Evolutionary conservation across 306 rosid genomes (phyloP).

Genomic region (Carpinus viminea): DNA sequence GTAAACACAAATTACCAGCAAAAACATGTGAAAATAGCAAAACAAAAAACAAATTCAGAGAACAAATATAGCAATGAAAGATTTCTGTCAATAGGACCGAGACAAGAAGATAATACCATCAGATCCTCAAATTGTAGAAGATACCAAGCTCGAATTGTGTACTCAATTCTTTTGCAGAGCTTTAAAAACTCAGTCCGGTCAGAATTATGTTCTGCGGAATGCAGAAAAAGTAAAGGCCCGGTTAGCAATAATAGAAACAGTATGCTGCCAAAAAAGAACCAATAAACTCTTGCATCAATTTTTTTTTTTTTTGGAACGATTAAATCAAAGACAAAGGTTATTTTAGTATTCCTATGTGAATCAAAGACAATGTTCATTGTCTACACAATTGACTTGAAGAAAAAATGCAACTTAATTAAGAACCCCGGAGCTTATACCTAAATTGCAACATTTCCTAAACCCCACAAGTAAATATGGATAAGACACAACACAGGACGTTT

Average conservation of each 20-base stretch:
- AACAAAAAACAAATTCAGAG: slow-evolving; percentile 23
- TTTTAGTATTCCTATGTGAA: too few species aligned
- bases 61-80: slow-evolving; percentile 11
- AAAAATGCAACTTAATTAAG: neutral
- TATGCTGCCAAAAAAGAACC: neutral
- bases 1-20: slow-evolving; percentile 22
- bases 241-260: neutral
- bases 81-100: slow-evolving; percentile 22
- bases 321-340: neutral
- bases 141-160: slow-evolving; percentile 96
- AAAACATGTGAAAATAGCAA: neutral
- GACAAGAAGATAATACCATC: slow-evolving; percentile 61
- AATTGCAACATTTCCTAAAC: slow-evolving; percentile 15
- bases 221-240: slow-evolving; percentile 21
- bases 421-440: neutral
- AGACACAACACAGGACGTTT: slow-evolving; percentile 7
- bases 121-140: slow-evolving; percentile 94
- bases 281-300: neutral
- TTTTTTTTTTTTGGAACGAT: too few species aligned
- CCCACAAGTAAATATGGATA: neutral
- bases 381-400: neutral
- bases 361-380: neutral
- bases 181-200: slow-evolving; percentile 90
- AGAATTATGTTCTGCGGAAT: slow-evolving; percentile 61
- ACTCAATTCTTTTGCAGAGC: slow-evolving; percentile 89